These are phyloP conservation scores for Mikania micrantha DNA, from an alignment of 129 eudicot genomes.

Conservation along the genomic window DNA sequence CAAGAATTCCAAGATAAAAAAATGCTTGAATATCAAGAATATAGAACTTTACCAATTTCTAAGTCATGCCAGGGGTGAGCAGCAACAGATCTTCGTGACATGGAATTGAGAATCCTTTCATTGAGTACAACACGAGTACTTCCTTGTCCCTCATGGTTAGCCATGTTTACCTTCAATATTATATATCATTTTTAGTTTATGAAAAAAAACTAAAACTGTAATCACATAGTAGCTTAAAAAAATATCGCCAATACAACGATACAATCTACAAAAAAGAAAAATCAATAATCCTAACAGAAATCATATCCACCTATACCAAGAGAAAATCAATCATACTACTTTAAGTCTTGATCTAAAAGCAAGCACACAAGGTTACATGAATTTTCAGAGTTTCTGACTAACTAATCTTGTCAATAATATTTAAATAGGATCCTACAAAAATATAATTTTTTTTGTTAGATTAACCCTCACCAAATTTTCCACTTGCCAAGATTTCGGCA, in stretches of 20 bases:
- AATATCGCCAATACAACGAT: not conserved
- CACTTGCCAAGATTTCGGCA: not conserved
- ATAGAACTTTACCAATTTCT: constrained; percentile 57
- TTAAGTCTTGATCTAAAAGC: not conserved
- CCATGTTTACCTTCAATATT: constrained; percentile 58
- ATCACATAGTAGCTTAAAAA: not conserved
- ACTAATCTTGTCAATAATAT: not conserved
- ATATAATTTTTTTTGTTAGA: not conserved
- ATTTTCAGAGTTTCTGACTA: not conserved
- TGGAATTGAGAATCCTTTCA: constrained; percentile 87
- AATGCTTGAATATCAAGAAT: not conserved
- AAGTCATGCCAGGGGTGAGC: constrained; percentile 99
- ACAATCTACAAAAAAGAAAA: not conserved
- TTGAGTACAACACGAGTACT: constrained; percentile 49
- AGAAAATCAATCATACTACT: constrained; percentile 3
- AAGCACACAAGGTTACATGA: not conserved
- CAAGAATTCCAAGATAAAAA: not conserved
- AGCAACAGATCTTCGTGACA: constrained; percentile 86
- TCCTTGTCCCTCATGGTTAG: constrained; percentile 40
- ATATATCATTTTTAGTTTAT: not conserved
- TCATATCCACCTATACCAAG: not conserved
- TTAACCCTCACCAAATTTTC: not conserved
- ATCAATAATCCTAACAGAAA: not conserved
- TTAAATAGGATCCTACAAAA: not conserved
- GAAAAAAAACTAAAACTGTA: not conserved